Evolutionary conservation across 2,329 filamentous ascomycete species (phyloP), one percentile per base, ranked within the genome.

Genomic region (Phaeosphaeria sp.): DNA sequence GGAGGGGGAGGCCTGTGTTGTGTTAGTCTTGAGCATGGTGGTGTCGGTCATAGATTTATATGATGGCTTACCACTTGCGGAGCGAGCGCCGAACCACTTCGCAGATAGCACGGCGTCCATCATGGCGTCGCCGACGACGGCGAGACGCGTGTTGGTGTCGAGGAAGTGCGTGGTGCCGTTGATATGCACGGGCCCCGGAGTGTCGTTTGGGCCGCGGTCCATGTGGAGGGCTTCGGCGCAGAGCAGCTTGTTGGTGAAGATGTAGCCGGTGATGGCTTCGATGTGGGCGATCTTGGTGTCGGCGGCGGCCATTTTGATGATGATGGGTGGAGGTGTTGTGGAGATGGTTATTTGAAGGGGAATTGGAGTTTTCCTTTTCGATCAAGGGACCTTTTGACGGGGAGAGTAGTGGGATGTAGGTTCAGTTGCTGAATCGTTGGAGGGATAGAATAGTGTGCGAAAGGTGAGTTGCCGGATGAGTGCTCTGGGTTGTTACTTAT

Each of bases 181-280:
- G n/a, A n/a, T n/a, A n/a, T n/a, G n/a, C n/a, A n/a, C n/a, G n/a
- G n/a, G n/a, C n/a, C 25, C 25, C 25, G 25, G 25, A 30, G 25
- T 30, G 25, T 11, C 25, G 25, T 6, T 4, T 2, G 59, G 57
- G 5, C 46, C 54, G 2, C 24, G 8, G 13, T 53, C 55, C 59
- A 63, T 67, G 33, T 67, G 62, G 1, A 63, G 11, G 8, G 61
- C 58, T 21, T 69, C 63, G 0, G 49, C 59, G 17, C 52, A 50
- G 15, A 63, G 50, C 3, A 51, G 22, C 40, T 63, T 65, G 18
- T 64, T 25, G 27, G 30, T 33, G 25, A 66, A 69, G 2, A 7
- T 30, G 27, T 65, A 48, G 3, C 36, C 43, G 9, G 61, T 22
- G 2, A 64, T 55, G 3, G 25, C 8, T 47, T 64, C 60, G 8